A percentile compares a stretch with the other conserved stretches of the same genome.
Conservation (phyloP, 805 yeast genomes). For the Wickerhamiella vanderwaltii region DNA sequence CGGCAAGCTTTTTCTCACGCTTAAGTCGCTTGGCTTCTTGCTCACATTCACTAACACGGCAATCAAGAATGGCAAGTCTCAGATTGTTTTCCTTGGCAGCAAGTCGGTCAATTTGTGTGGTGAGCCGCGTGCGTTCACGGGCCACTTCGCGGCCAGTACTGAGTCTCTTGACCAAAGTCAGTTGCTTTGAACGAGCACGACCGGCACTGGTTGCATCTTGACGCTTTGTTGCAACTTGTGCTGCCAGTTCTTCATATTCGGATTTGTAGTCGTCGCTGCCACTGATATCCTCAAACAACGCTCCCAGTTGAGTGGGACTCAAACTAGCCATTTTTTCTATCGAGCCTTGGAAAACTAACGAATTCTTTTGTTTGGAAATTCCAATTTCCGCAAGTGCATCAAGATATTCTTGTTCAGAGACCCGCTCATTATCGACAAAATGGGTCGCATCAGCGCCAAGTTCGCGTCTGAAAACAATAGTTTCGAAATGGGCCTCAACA, state of each 20-base stretch:
- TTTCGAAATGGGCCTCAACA: conserved; percentile 12
- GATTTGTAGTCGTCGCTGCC: conserved; percentile 59
- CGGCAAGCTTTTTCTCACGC: conserved; percentile 4
- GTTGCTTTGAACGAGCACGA: background rate
- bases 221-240: conserved; percentile 31
- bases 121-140: background rate
- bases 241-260: conserved; percentile 55
- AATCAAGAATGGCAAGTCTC: background rate
- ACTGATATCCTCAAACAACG: conserved; percentile 66
- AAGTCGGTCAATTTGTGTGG: background rate
- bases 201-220: background rate
- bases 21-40: background rate
- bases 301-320: conserved; percentile 61
- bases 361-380: conserved; percentile 39
- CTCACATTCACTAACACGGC: conserved; percentile 1
- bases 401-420: conserved; percentile 38
- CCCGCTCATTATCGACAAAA: conserved; percentile 15
- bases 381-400: conserved; percentile 40
- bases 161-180: conserved; percentile 1
- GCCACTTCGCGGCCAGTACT: background rate
- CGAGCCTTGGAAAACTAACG: conserved; percentile 92
- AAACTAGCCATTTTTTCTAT: conserved; percentile 89
- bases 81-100: background rate
- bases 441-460: background rate
- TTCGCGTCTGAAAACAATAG: conserved; percentile 3